Conservation (phyloP, 2,329 filamentous ascomycete species). For the Penicillium glabrum region DNA sequence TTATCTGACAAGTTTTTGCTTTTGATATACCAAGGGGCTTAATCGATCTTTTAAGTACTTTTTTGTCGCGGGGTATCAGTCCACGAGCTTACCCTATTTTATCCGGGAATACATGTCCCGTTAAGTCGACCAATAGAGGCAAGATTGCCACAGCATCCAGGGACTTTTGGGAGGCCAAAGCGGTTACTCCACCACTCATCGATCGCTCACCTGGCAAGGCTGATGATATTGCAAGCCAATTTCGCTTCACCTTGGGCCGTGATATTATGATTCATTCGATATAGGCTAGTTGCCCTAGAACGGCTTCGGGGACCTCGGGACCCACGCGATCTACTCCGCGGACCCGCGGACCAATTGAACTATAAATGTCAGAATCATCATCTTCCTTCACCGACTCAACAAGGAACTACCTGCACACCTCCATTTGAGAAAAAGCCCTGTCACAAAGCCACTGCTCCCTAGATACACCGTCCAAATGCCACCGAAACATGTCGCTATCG, state of each 20-base stretch:
- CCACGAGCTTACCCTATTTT: neutral
- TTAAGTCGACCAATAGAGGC: neutral
- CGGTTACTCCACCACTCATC: neutral
- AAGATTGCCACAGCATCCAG: neutral
- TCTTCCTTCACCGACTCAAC: neutral
- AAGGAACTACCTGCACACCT: neutral
- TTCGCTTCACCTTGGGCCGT: neutral
- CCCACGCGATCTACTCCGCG: neutral
- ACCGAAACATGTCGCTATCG: conserved; percentile 32
- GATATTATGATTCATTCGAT: neutral
- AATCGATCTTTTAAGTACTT: neutral
- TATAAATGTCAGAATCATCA: neutral
- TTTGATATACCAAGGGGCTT: neutral
- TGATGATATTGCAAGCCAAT: neutral
- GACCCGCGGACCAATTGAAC: neutral
- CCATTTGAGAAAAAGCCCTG: neutral
- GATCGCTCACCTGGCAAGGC: neutral
- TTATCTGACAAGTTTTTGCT: neutral
- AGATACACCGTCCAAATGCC: conserved; percentile 11
- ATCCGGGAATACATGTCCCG: neutral
- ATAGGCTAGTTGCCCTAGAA: neutral
- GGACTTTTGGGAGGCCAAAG: neutral
- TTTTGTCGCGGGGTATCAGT: neutral
- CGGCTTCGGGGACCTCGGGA: neutral
- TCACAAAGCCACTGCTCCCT: neutral